A percentile compares a stretch with the other conserved stretches of the same genome.
Evolutionary conservation across 148 eudicot species (phyloP).

Genomic region (Rheum nobile): DNA sequence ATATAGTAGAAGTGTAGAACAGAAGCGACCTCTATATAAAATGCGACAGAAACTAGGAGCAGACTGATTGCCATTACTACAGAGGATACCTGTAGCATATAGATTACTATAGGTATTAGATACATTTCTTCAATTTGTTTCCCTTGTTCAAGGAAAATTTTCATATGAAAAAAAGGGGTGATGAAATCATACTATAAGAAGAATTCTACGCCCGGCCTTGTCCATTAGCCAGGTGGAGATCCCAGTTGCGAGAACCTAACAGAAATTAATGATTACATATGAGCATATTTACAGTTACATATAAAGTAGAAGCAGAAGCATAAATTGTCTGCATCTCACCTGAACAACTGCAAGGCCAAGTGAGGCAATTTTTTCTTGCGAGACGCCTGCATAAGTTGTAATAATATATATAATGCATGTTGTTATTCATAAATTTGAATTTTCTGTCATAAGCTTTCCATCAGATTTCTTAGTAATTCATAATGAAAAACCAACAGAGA

Average conservation of each 20-base stretch:
- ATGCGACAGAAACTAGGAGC: conserved; percentile 47
- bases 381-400: conserved; percentile 14
- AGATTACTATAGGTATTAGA: neutral
- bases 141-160: conserved; percentile 10
- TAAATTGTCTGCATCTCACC: conserved; percentile 23
- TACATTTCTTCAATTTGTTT: neutral
- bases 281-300: neutral
- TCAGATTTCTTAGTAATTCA: neutral
- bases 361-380: conserved; percentile 62
- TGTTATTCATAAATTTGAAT: neutral
- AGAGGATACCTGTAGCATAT: conserved; percentile 3
- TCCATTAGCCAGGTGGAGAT: conserved; percentile 72
- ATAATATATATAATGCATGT: neutral
- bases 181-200: conserved; percentile 44
- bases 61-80: conserved; percentile 4
- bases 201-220: conserved; percentile 70
- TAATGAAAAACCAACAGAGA: neutral
- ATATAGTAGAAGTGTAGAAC: neutral
- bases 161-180: conserved; percentile 20
- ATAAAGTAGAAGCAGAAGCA: conserved; percentile 1
- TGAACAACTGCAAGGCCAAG: conserved; percentile 77
- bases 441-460: neutral
- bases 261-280: neutral
- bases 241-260: conserved; percentile 75
- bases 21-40: conserved; percentile 48